Evolutionary conservation across 371 early-diverging fungal genomes (phyloP), one percentile per base, ranked within the genome.

Genomic region (Zopfochytrium polystomum): DNA sequence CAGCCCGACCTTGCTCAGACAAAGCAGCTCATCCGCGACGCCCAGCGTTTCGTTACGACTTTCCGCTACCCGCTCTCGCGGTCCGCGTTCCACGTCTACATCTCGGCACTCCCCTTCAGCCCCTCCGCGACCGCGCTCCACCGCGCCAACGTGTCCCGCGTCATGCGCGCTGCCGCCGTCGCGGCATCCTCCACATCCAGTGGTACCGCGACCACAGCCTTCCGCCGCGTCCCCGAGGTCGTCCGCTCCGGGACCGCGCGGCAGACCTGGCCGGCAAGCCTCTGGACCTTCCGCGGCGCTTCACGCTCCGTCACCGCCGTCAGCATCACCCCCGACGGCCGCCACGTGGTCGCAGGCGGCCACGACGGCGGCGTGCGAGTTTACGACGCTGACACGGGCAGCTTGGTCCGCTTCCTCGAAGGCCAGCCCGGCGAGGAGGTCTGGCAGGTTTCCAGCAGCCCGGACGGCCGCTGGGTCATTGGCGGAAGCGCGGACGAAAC

Each of bases 391-490:
- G 74, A 81, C 20, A 82, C 85, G 1, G 92, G 92, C 34, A 73
- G 79, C 31, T 72, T 87, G 23, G 46, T 43, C 27, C 49, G 65
- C 60, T 82, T 79, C 29, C 72, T 96, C 52, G 92, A 92, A 67
- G 95, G 94, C 0, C 96, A 96, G 76, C 89, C 87, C 62, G 95
- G 93, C 43, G 53, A n/a, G n/a, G n/a, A 89, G 58, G 93, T 96
- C 5, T 93, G 93, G 63, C 87, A 90, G 20, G 89, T 96, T 20
- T 93, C 91, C 0, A 87, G 86, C 46, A 85, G 89, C 31, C 84
- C 89, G 15, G 90, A 90, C 68, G 92, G 90, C 53, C 82, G 84
- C 63, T 90, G 89, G 87, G 84, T 92, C 43, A 87, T 92, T 6
- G 87, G 89, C 35, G 95, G 95, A 18, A 88, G 88, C 61, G 89